Percentiles rank a stretch among this genome's conserved stretches.
These are phyloP conservation scores for Chaetoceros muelleri DNA, from an alignment of 108 stramenopile species.

Conservation along the genomic window DNA sequence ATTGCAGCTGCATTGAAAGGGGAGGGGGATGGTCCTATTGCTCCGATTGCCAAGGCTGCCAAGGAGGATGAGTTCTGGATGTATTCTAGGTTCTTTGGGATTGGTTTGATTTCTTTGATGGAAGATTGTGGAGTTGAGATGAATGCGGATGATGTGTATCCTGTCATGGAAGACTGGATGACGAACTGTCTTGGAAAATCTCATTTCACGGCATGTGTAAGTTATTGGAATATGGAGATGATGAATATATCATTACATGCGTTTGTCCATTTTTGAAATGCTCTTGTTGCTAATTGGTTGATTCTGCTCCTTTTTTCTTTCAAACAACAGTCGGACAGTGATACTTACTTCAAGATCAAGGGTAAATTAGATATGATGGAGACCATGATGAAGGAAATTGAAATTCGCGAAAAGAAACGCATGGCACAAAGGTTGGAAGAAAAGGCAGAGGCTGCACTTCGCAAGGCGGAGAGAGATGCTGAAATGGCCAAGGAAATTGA, in stretches of 20 bases:
- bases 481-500: slow-evolving; percentile 53
- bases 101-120: slow-evolving; percentile 78
- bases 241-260: no score
- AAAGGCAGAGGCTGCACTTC: slow-evolving; percentile 81
- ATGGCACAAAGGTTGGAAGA: slow-evolving; percentile 91
- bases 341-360: slow-evolving; percentile 73
- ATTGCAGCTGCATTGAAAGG: slow-evolving; percentile 69
- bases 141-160: slow-evolving; percentile 83
- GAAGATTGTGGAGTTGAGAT: slow-evolving; percentile 70
- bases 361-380: slow-evolving; percentile 92
- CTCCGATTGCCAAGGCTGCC: slow-evolving; percentile 42
- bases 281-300: background rate
- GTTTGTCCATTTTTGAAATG: background rate
- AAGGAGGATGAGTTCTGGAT: slow-evolving; percentile 85
- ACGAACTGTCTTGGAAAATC: slow-evolving; percentile 60
- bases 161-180: slow-evolving; percentile 86
- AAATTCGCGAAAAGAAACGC: slow-evolving; percentile 95
- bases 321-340: slow-evolving; percentile 59
- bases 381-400: slow-evolving; percentile 97
- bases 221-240: slow-evolving; percentile 18
- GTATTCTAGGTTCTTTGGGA: slow-evolving; percentile 84
- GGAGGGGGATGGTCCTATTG: slow-evolving; percentile 63
- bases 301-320: slow-evolving; percentile 7
- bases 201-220: slow-evolving; percentile 80
- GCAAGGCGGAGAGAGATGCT: slow-evolving; percentile 66